A percentile compares a stretch with the other conserved stretches of the same genome.
phyloP scores from a whole-genome alignment of 345 rosid genomes.

The Camelina hispida region DNA sequence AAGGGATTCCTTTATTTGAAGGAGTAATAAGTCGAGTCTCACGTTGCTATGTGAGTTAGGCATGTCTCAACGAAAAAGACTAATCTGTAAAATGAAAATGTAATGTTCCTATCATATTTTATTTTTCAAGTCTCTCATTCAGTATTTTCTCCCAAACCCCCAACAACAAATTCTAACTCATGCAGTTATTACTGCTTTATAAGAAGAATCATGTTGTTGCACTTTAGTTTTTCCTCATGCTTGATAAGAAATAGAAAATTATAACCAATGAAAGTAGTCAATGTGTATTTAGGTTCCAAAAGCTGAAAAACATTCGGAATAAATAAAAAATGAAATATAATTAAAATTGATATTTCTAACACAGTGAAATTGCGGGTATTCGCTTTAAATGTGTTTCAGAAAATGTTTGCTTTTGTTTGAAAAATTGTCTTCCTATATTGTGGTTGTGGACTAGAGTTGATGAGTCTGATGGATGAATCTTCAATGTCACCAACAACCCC shows the following conservation, averaged over 20 bases:
- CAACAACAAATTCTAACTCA: slow-evolving; percentile 33
- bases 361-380: neutral
- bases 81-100: slow-evolving; percentile 15
- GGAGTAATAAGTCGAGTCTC: slow-evolving; percentile 38
- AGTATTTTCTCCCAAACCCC: slow-evolving; percentile 28
- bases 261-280: neutral
- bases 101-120: slow-evolving; percentile 29
- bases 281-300: neutral
- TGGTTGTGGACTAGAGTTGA: neutral
- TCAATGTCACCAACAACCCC: neutral
- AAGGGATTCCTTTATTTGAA: slow-evolving; percentile 8
- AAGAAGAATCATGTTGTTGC: slow-evolving; percentile 1
- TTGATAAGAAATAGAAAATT: neutral
- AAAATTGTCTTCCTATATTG: neutral
- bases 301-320: too few relatives aligned
- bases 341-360: too few relatives aligned
- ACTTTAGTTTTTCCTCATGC: neutral
- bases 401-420: neutral
- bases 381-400: neutral
- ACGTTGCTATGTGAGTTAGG: slow-evolving; percentile 42
- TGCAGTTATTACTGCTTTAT: neutral
- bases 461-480: neutral
- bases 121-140: slow-evolving; percentile 25
- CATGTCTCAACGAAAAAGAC: slow-evolving; percentile 49
- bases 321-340: too few relatives aligned